Percentiles rank a stretch among this genome's conserved stretches.
Evolutionary conservation across 306 rosid species (phyloP).

Genomic region (Astragalus glycyphyllos): DNA sequence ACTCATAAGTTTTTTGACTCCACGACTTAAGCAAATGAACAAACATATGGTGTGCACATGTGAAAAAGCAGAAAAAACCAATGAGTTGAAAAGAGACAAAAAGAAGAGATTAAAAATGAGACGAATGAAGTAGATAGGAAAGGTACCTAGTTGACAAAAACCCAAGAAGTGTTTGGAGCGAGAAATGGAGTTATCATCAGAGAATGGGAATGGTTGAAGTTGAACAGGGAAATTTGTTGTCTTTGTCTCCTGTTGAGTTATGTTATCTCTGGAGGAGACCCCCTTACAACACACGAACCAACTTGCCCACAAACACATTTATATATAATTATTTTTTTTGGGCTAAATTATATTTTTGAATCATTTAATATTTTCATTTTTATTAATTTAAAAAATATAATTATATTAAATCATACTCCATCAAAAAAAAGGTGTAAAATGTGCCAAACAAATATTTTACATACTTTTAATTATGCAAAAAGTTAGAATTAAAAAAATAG

Average conservation of each 20-base stretch:
- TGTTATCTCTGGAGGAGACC: slow-evolving; percentile 2
- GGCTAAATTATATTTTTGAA: too few species aligned
- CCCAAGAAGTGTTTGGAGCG: slow-evolving; percentile 15
- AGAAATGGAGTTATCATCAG: too few species aligned
- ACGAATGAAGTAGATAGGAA: not conserved
- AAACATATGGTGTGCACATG: slow-evolving; percentile 37
- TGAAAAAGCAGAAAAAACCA: not conserved
- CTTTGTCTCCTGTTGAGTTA: not conserved
- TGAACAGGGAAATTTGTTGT: slow-evolving; percentile 2
- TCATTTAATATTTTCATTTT: too few species aligned
- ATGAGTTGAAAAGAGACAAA: not conserved
- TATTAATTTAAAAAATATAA: too few species aligned
- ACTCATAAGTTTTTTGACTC: not conserved
- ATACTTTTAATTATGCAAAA: too few species aligned
- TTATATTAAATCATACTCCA: too few species aligned
- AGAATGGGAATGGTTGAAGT: not conserved
- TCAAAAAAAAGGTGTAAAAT: too few species aligned
- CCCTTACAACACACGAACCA: not conserved
- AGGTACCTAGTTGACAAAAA: slow-evolving; percentile 28
- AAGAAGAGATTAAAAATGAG: not conserved
- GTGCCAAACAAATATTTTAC: too few species aligned
- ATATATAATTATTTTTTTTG: too few species aligned
- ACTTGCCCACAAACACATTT: not conserved
- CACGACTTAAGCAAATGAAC: slow-evolving; percentile 36
- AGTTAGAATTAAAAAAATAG: too few species aligned